Evolutionary conservation across 768 basidiomycete genomes (phyloP).

Genomic region (Tulasnella sp.): DNA sequence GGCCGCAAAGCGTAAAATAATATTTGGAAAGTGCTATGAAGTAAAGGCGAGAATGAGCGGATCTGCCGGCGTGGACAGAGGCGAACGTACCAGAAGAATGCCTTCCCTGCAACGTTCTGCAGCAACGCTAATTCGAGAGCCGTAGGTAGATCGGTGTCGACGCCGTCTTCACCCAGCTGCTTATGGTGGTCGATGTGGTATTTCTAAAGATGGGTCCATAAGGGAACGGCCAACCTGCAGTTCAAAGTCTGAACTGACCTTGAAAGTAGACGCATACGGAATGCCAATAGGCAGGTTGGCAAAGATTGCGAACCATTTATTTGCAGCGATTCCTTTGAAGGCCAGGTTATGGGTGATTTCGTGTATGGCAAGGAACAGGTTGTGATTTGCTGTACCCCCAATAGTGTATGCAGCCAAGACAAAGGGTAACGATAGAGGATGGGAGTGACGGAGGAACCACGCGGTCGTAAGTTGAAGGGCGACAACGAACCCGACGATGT

Average conservation of each 20-base stretch:
- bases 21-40: constrained; percentile 83
- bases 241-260: constrained; percentile 40
- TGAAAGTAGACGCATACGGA: constrained; percentile 93
- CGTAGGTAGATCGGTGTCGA: constrained; percentile 93
- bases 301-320: constrained; percentile 80
- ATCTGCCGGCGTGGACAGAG: neutral
- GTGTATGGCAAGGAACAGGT: constrained; percentile 94
- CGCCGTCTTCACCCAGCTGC: constrained; percentile 86
- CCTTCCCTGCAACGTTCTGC: constrained; percentile 94
- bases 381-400: constrained; percentile 95
- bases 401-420: constrained; percentile 68
- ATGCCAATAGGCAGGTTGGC: constrained; percentile 91
- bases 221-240: neutral
- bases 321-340: constrained; percentile 68
- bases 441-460: constrained; percentile 50
- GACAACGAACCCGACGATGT: constrained; percentile 74
- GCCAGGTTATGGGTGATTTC: constrained; percentile 98
- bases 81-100: constrained; percentile 80
- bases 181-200: constrained; percentile 98
- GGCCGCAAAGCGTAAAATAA: constrained; percentile 96
- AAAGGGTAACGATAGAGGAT: constrained; percentile 60
- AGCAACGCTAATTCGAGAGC: constrained; percentile 70
- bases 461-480: constrained; percentile 59
- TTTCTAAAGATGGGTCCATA: constrained; percentile 32
- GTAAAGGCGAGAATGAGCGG: neutral